Evolutionary conservation across 2,329 filamentous ascomycete genomes (phyloP).

Genomic region (Claviceps sp.): DNA sequence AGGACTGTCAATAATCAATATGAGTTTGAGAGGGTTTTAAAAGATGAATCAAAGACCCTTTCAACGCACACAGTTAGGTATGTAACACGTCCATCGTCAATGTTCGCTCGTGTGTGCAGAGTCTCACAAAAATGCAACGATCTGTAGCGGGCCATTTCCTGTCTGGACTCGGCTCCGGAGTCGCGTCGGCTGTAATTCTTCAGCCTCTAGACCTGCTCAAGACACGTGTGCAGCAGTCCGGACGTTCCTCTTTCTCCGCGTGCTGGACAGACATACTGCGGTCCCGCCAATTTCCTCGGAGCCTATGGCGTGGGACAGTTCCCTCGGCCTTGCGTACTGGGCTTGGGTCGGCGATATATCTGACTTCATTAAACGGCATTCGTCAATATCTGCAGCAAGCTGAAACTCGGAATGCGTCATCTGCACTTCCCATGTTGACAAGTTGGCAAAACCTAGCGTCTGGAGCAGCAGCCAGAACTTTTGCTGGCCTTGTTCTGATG

Average conservation of each 20-base stretch:
- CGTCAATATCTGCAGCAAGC: conserved; percentile 45
- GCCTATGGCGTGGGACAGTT: conserved; percentile 83
- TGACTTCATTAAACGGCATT: conserved; percentile 72
- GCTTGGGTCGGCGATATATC: conserved; percentile 87
- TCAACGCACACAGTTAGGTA: conserved; percentile 8
- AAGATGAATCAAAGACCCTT: conserved; percentile 7
- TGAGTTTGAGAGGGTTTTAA: not conserved
- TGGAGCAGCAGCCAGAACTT: conserved; percentile 70
- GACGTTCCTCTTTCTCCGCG: conserved; percentile 46
- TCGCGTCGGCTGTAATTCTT: conserved; percentile 77
- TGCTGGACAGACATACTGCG: conserved; percentile 31
- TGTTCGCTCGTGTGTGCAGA: not conserved
- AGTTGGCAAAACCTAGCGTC: conserved; percentile 77
- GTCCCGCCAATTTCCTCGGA: conserved; percentile 47
- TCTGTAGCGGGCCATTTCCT: conserved; percentile 68
- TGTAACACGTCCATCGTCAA: not conserved
- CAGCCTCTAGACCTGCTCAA: conserved; percentile 95
- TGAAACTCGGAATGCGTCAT: conserved; percentile 34
- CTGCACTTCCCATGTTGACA: conserved; percentile 66
- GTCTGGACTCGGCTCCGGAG: conserved; percentile 76
- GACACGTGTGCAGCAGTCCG: conserved; percentile 85
- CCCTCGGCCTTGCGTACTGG: conserved; percentile 90
- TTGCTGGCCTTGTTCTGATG: conserved; percentile 86
- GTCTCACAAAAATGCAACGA: not conserved
- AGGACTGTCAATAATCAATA: too few relatives aligned